These are phyloP conservation scores for Hanseniaspora taiwanica DNA, from an alignment of 805 yeast genomes.

Conservation along the genomic window DNA sequence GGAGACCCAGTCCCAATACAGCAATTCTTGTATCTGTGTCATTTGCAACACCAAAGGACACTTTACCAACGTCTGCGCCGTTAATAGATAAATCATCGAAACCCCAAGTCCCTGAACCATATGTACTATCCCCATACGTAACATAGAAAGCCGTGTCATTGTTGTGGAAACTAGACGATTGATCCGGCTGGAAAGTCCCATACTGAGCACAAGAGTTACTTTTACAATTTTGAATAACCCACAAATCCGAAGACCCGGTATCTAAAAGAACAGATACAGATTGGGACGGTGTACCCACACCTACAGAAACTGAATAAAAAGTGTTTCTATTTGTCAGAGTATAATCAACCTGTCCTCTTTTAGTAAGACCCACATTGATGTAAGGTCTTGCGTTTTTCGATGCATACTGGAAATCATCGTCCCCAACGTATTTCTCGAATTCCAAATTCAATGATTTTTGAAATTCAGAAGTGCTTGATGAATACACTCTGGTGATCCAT, in stretches of 20 bases:
- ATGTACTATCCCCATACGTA: conserved; percentile 39
- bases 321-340: conserved; percentile 25
- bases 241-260: conserved; percentile 59
- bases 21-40: conserved; percentile 49
- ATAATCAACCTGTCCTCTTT: conserved; percentile 3
- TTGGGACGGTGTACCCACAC: conserved; percentile 37
- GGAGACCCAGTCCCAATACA: conserved; percentile 62
- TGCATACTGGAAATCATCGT: no score
- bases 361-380: background rate
- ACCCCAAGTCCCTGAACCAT: conserved; percentile 32
- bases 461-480: no score
- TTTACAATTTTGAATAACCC: conserved; percentile 20
- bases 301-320: conserved; percentile 31
- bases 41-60: conserved; percentile 67
- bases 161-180: conserved; percentile 15
- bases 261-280: conserved; percentile 40
- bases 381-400: background rate
- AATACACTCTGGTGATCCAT: no score
- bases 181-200: conserved; percentile 22
- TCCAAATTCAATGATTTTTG: no score
- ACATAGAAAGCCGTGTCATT: conserved; percentile 29
- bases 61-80: conserved; percentile 31
- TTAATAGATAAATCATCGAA: conserved; percentile 47
- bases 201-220: conserved; percentile 20
- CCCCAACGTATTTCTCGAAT: no score